Evolutionary conservation across 1,284 basidiomycete species (phyloP).

Genomic region (Termitomyces sp.): DNA sequence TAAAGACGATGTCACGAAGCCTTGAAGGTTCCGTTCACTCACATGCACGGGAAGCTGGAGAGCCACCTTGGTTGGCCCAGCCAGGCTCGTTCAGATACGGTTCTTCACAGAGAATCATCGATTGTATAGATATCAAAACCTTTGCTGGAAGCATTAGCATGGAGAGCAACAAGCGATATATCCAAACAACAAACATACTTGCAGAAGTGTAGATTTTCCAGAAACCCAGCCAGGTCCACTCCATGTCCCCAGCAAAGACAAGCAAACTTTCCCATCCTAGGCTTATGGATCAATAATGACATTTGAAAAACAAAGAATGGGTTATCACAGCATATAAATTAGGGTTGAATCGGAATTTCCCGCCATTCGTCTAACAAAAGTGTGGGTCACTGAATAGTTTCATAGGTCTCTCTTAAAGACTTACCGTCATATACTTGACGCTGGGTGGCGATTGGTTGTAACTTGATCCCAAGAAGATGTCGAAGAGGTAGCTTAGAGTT

Average conservation of each 20-base stretch:
- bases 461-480: slow-evolving; percentile 82
- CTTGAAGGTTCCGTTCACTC: slow-evolving; percentile 23
- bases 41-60: slow-evolving; percentile 71
- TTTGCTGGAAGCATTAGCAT: slow-evolving; percentile 23
- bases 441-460: slow-evolving; percentile 80
- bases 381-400: not conserved
- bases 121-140: slow-evolving; percentile 91
- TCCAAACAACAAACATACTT: slow-evolving; percentile 37
- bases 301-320: not conserved
- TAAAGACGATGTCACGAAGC: not conserved
- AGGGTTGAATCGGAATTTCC: slow-evolving; percentile 86
- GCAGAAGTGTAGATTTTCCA: slow-evolving; percentile 80
- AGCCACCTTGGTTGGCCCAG: slow-evolving; percentile 70
- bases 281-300: slow-evolving; percentile 1
- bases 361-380: slow-evolving; percentile 72
- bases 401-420: slow-evolving; percentile 14
- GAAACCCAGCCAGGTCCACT: slow-evolving; percentile 84
- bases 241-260: slow-evolving; percentile 91
- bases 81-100: slow-evolving; percentile 89
- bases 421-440: slow-evolving; percentile 87
- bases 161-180: not conserved
- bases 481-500: slow-evolving; percentile 64
- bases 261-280: slow-evolving; percentile 87
- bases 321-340: slow-evolving; percentile 75
- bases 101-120: slow-evolving; percentile 87